Evolutionary conservation across 1,139 yeast genomes (phyloP).

Genomic region (Candida freyschussii): DNA sequence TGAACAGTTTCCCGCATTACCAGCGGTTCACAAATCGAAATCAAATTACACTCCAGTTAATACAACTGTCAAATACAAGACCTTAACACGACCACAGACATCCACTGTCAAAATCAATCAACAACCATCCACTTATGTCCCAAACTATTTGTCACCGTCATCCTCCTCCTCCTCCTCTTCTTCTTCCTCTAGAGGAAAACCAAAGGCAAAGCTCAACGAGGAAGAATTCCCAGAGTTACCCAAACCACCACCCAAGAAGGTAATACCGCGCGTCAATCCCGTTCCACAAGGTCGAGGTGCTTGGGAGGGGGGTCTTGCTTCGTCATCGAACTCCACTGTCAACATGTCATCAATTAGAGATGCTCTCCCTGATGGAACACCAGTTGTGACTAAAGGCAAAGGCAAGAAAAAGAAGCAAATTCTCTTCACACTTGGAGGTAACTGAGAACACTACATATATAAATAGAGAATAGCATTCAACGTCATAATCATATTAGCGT

Average conservation of each 20-base stretch:
- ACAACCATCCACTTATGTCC: constrained; percentile 20
- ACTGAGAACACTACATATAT: constrained; percentile 4
- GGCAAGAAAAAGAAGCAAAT: constrained; percentile 43
- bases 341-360: constrained; percentile 19
- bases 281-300: constrained; percentile 27
- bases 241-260: constrained; percentile 27
- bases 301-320: constrained; percentile 28
- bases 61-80: constrained; percentile 21
- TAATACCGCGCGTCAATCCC: constrained; percentile 35
- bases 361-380: constrained; percentile 16
- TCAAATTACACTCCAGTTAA: constrained; percentile 18
- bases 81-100: constrained; percentile 12
- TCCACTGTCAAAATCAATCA: constrained; percentile 17
- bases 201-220: constrained; percentile 23
- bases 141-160: constrained; percentile 24
- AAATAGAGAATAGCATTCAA: not conserved
- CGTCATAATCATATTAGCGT: constrained; percentile 35
- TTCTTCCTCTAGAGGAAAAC: constrained; percentile 15
- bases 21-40: constrained; percentile 7
- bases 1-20: constrained; percentile 28
- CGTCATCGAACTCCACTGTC: constrained; percentile 10
- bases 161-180: constrained; percentile 11
- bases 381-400: constrained; percentile 20
- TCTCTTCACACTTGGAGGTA: constrained; percentile 39
- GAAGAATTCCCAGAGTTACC: constrained; percentile 51